phyloP scores from a whole-genome alignment of 306 rosid species.

The Cicer yamashitae region DNA sequence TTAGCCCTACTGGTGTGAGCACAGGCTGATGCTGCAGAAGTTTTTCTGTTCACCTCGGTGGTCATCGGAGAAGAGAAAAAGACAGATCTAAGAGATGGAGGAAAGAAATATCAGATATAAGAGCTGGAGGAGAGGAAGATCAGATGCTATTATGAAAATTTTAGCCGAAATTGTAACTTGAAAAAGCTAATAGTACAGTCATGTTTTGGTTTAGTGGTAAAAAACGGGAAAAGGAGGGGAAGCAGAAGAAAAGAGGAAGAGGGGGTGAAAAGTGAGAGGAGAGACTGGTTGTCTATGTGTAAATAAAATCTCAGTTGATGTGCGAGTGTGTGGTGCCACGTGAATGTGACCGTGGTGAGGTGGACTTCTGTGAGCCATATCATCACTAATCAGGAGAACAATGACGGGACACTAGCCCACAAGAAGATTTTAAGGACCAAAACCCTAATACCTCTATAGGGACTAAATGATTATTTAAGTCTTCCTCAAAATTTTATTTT shows the following conservation, averaged over 20 bases:
- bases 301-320: not conserved
- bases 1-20: conserved; percentile 71
- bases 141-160: not conserved
- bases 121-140: not conserved
- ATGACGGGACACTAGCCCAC: not conserved
- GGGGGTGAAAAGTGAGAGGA: not conserved
- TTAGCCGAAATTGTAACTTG: not conserved
- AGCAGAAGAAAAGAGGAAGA: not conserved
- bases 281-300: no score
- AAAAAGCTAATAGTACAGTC: not conserved
- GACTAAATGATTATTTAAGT: not conserved
- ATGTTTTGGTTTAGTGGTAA: not conserved
- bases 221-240: not conserved
- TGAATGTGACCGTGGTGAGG: not conserved
- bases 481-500: no score
- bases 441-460: not conserved
- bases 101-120: not conserved
- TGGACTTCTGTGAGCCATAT: not conserved
- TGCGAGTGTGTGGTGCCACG: not conserved
- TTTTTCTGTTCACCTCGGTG: conserved; percentile 61
- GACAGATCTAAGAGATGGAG: not conserved
- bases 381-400: not conserved
- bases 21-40: conserved; percentile 77
- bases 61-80: conserved; percentile 49
- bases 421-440: not conserved